These are phyloP conservation scores for Tylopilus balloui DNA, from an alignment of 768 basidiomycete species.

Conservation along the genomic window DNA sequence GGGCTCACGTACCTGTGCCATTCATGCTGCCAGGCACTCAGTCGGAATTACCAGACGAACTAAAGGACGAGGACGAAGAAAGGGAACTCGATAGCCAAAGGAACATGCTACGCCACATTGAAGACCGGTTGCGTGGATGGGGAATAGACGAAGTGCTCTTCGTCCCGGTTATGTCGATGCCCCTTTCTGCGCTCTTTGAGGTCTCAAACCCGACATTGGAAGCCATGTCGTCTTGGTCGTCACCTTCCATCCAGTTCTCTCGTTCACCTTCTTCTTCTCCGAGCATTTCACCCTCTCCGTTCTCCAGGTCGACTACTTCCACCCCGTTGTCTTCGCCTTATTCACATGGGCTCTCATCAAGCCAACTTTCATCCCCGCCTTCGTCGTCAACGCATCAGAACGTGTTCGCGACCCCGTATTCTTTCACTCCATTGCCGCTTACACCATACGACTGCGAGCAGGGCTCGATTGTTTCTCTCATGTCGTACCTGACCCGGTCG, in stretches of 20 bases:
- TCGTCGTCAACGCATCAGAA: slow-evolving; percentile 26
- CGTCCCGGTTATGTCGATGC: slow-evolving; percentile 32
- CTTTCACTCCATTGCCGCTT: slow-evolving; percentile 29
- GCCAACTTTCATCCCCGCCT: slow-evolving; percentile 21
- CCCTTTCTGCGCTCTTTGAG: slow-evolving; percentile 22
- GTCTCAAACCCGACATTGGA: slow-evolving; percentile 19
- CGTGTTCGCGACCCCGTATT: slow-evolving; percentile 28
- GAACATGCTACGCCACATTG: slow-evolving; percentile 41
- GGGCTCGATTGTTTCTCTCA: slow-evolving; percentile 22
- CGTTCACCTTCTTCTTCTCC: slow-evolving; percentile 29
- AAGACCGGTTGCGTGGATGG: slow-evolving; percentile 57
- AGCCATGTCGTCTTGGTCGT: slow-evolving; percentile 18
- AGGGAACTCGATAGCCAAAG: slow-evolving; percentile 38
- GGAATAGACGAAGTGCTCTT: slow-evolving; percentile 78
- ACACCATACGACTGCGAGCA: slow-evolving; percentile 27
- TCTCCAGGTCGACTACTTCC: slow-evolving; percentile 28
- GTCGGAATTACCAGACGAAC: slow-evolving; percentile 36
- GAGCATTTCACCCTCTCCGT: slow-evolving; percentile 32
- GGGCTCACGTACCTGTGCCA: slow-evolving; percentile 54
- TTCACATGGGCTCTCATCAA: slow-evolving; percentile 22
- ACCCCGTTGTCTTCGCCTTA: slow-evolving; percentile 33
- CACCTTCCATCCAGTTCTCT: slow-evolving; percentile 25
- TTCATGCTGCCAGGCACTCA: slow-evolving; percentile 30
- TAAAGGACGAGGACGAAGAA: slow-evolving; percentile 29
- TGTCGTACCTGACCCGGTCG: slow-evolving; percentile 27